Base-by-base conservation (phyloP, 2,329 filamentous ascomycete species). In the Aspergillus spinulosporus region DNA sequence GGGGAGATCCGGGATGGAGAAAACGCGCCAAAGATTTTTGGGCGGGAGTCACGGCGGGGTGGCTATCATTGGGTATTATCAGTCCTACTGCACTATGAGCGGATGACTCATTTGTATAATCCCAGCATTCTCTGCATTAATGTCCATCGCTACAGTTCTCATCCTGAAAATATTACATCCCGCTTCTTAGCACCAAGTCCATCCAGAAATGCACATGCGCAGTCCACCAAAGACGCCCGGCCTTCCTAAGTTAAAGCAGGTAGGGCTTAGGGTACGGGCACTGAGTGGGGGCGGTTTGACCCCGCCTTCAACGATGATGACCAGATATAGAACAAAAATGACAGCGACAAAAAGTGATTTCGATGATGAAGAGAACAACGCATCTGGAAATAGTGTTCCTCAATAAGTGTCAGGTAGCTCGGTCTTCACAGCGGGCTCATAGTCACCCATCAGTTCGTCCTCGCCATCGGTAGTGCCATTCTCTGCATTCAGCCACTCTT, bases 241-340 rank as follows among this genome's bases (percentile, higher is more conserved):
- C 66, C 29, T 32, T 28, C 32, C 28, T n/a, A 37, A 42, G 34
- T 95, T 88, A 47, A 5, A 53, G 52, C 58, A 49, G 64, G 64
- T 54, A 51, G 66, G 66, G 59, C 37, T 64, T 72, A 74, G 72
- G 72, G 72, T 58, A 66, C 69, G 70, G 71, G 71, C 66, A 68
- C 5, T 1, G 46, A 50, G 62, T 63, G 68, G 68, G 69, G 66
- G 88, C 88, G 39, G 40, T 37, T 21, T 21, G n/a, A 62, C 62
- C 66, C 64, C 64, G 64, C 62, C 61, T 49, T 49, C 12, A 31
- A 51, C 2, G 92, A 84, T 42, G 94, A 95, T 21, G 9, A 47
- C 7, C 28, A 51, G 29, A 5, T 7, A n/a, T 12, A 48, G 12
- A 45, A 36, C 2, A 56, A 49, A 32, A 31, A 14, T 6, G 21